A percentile compares a stretch with the other conserved stretches of the same genome.
These are phyloP conservation scores for Crotalaria pallida DNA, from an alignment of 306 rosid species.

Conservation along the genomic window DNA sequence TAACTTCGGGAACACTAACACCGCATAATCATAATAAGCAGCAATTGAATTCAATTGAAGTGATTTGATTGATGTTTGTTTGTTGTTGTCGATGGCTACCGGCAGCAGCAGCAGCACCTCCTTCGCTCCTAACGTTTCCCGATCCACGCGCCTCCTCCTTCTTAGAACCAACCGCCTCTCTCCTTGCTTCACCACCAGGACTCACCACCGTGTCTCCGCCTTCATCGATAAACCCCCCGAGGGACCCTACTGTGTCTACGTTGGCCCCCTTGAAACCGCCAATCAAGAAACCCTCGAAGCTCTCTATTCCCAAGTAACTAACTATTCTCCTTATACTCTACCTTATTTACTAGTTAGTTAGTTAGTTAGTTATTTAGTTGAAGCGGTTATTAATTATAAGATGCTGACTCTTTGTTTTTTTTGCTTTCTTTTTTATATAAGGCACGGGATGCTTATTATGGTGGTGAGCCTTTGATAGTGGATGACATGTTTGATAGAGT, in stretches of 20 bases:
- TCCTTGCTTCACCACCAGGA: conserved; percentile 37
- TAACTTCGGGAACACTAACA: too few relatives aligned
- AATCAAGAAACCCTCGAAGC: conserved; percentile 85
- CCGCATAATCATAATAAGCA: too few relatives aligned
- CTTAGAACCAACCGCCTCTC: conserved; percentile 32
- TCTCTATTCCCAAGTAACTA: conserved; percentile 45
- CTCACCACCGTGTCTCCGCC: conserved; percentile 26
- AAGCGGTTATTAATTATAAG: neutral
- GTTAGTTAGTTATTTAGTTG: neutral
- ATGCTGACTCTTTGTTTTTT: neutral
- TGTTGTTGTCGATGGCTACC: conserved; percentile 44
- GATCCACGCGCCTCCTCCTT: conserved; percentile 29
- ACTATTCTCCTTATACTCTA: neutral
- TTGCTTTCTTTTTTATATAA: too few relatives aligned
- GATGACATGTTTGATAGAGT: conserved; percentile 95
- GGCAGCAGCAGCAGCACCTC: conserved; percentile 56
- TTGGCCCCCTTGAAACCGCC: conserved; percentile 81
- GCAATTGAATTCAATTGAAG: too few relatives aligned
- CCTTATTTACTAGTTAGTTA: neutral
- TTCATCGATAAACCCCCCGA: conserved; percentile 29
- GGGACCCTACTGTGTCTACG: conserved; percentile 65
- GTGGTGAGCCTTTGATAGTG: conserved; percentile 73
- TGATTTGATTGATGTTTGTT: neutral
- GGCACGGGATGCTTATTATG: conserved; percentile 84
- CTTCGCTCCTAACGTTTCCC: conserved; percentile 29